phyloP scores from a whole-genome alignment of 129 eudicot genomes.

The Flaveria bidentis region DNA sequence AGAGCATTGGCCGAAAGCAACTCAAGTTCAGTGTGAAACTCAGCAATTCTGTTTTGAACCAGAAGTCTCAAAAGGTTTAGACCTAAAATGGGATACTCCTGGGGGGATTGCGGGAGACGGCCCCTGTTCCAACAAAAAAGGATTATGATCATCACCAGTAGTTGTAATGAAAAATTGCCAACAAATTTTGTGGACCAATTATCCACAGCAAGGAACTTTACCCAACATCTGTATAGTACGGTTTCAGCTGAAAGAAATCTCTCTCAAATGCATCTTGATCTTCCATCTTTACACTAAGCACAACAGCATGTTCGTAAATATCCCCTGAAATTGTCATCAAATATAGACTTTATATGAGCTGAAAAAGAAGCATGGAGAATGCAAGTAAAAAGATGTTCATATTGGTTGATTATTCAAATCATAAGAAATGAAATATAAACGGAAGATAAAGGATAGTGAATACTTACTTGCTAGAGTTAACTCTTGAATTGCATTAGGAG shows the following conservation, averaged over 20 bases:
- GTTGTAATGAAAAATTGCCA: background rate
- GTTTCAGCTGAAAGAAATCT: constrained; percentile 92
- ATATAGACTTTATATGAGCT: background rate
- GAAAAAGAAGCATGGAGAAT: background rate
- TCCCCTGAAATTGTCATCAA: constrained; percentile 60
- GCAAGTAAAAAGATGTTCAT: background rate
- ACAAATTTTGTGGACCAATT: no score
- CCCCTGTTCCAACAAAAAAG: constrained; percentile 50
- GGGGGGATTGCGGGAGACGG: constrained; percentile 75
- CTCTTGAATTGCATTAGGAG: constrained; percentile 73
- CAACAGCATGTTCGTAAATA: constrained; percentile 89
- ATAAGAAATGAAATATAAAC: constrained; percentile 1
- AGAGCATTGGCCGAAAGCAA: constrained; percentile 74
- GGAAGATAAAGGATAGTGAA: background rate
- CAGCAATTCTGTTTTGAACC: constrained; percentile 93
- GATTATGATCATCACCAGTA: background rate
- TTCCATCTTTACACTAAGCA: constrained; percentile 84
- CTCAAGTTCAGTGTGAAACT: constrained; percentile 92
- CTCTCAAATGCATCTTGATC: constrained; percentile 97
- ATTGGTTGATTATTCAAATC: constrained; percentile 1
- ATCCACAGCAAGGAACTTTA: constrained; percentile 25
- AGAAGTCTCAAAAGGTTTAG: constrained; percentile 95
- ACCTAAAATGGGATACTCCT: constrained; percentile 88
- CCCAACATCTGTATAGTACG: constrained; percentile 95
- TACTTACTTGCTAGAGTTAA: constrained; percentile 79